phyloP scores from a whole-genome alignment of 2,329 filamentous ascomycete species.

The Pseudocercospora fijiensis region DNA sequence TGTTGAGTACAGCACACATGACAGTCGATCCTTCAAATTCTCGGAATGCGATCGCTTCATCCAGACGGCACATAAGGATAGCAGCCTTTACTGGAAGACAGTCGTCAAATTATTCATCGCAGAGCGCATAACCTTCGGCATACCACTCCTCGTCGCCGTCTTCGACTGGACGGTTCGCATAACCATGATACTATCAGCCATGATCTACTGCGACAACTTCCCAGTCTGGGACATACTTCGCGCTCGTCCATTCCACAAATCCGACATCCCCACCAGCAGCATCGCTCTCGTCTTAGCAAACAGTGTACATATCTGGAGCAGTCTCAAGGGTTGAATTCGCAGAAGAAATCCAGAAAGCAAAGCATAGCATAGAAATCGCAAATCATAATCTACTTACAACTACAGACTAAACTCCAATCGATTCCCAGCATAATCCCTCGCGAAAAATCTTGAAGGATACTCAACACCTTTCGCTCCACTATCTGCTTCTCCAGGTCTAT shows the following conservation, averaged over 20 bases:
- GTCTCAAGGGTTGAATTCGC: slow-evolving; percentile 29
- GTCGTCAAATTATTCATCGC: slow-evolving; percentile 46
- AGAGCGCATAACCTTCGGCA: slow-evolving; percentile 42
- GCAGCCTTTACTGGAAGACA: slow-evolving; percentile 40
- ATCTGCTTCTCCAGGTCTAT: slow-evolving; percentile 54
- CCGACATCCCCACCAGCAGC: slow-evolving; percentile 24
- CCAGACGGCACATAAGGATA: slow-evolving; percentile 23
- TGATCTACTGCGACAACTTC: slow-evolving; percentile 27
- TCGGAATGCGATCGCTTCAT: slow-evolving; percentile 46
- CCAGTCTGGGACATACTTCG: slow-evolving; percentile 31
- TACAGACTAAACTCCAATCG: slow-evolving; percentile 43
- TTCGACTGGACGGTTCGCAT: slow-evolving; percentile 32
- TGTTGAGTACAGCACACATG: slow-evolving; percentile 23
- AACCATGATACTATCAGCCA: slow-evolving; percentile 26
- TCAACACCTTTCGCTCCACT: slow-evolving; percentile 55
- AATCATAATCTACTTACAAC: no score
- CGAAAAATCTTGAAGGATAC: slow-evolving; percentile 63
- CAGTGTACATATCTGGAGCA: slow-evolving; percentile 35
- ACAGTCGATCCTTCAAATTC: slow-evolving; percentile 41
- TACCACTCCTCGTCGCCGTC: slow-evolving; percentile 37
- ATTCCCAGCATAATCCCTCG: slow-evolving; percentile 47
- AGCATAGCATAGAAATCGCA: slow-evolving; percentile 1
- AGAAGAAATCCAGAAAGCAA: neutral
- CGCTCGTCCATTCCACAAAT: slow-evolving; percentile 23
- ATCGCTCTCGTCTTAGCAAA: slow-evolving; percentile 30